A percentile compares a stretch with the other conserved stretches of the same genome.
Conservation (phyloP, 2,329 filamentous ascomycete genomes). For the Calycina herbarum region DNA sequence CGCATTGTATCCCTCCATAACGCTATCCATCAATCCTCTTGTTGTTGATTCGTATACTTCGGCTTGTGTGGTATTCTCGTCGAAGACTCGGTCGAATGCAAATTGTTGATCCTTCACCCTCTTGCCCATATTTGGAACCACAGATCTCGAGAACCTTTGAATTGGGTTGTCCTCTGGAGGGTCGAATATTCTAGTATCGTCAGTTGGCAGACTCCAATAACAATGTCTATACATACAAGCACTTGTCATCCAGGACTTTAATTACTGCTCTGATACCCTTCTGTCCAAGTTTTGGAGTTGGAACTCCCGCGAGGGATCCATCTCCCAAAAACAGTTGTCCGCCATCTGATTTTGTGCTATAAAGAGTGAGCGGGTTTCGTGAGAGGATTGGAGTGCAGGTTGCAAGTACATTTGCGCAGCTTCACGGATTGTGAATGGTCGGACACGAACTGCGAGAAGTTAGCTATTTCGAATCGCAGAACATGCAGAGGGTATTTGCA, state of each 20-base stretch:
- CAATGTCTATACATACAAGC: slow-evolving; percentile 66
- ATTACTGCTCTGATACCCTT: slow-evolving; percentile 89
- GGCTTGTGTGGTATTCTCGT: slow-evolving; percentile 87
- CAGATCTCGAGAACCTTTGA: slow-evolving; percentile 79
- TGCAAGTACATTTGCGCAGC: slow-evolving; percentile 76
- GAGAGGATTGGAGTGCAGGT: background rate
- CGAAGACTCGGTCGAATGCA: slow-evolving; percentile 93
- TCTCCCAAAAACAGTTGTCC: slow-evolving; percentile 92
- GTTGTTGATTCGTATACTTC: slow-evolving; percentile 97
- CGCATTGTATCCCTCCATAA: slow-evolving; percentile 96
- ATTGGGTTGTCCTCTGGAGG: slow-evolving; percentile 93
- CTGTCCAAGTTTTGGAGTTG: slow-evolving; percentile 79
- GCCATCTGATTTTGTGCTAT: slow-evolving; percentile 65
- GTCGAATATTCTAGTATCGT: slow-evolving; percentile 76
- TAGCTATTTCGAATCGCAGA: slow-evolving; percentile 14
- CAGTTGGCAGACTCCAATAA: slow-evolving; percentile 10
- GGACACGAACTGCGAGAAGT: slow-evolving; percentile 58
- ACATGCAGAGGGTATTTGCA: background rate
- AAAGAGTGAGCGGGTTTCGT: slow-evolving; percentile 22
- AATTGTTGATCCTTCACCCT: slow-evolving; percentile 97
- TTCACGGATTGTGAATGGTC: slow-evolving; percentile 82
- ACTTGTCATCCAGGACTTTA: slow-evolving; percentile 94
- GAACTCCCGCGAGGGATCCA: slow-evolving; percentile 85
- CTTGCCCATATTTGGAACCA: slow-evolving; percentile 77
- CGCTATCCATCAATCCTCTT: slow-evolving; percentile 84